Conservation (phyloP, 495 filamentous ascomycete genomes). For the Choiromyces venosus region DNA sequence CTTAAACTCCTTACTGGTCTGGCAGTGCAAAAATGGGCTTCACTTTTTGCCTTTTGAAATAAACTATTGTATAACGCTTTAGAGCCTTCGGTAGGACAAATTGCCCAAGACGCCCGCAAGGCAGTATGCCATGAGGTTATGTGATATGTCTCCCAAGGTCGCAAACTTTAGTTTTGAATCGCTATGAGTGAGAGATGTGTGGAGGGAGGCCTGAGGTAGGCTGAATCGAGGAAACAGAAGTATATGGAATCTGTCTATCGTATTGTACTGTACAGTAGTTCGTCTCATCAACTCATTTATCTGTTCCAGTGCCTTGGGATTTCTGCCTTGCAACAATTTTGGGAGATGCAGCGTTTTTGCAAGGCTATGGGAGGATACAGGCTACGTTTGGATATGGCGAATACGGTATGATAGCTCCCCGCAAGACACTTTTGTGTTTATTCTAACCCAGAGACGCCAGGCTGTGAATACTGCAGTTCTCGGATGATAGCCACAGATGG, state of each 20-base stretch:
- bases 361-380: not conserved
- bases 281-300: not conserved
- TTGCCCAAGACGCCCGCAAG: not conserved
- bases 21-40: not conserved
- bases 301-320: not conserved
- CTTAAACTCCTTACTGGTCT: not conserved
- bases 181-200: not conserved
- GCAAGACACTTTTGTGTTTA: not conserved
- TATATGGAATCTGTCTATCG: not conserved
- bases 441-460: not conserved
- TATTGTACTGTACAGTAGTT: no score
- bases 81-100: not conserved
- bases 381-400: not conserved
- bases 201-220: not conserved
- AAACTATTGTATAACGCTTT: not conserved
- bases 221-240: not conserved
- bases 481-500: not conserved
- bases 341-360: not conserved
- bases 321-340: not conserved
- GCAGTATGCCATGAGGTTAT: not conserved
- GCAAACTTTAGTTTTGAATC: not conserved
- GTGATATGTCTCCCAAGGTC: not conserved
- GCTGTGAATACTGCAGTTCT: not conserved
- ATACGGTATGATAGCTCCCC: not conserved
- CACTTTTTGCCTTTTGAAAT: not conserved